Percentiles rank a stretch among this genome's conserved stretches.
phyloP scores from a whole-genome alignment of 495 filamentous ascomycete species.

The Penicillium lagena region DNA sequence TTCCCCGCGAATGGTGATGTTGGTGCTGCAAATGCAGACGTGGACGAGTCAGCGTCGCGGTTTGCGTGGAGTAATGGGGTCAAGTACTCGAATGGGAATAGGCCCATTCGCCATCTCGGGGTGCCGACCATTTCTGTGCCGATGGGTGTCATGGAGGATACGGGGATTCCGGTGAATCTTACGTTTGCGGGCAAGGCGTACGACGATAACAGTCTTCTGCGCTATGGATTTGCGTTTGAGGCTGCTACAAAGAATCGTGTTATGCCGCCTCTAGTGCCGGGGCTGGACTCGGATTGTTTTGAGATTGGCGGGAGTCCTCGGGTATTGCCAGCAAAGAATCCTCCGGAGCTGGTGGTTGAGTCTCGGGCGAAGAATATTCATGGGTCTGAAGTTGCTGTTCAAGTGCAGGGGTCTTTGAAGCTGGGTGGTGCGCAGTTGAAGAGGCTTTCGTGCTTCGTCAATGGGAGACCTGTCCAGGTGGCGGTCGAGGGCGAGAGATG shows the following conservation, averaged over 20 bases:
- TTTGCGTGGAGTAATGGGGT: constrained; percentile 31
- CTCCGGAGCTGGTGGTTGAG: constrained; percentile 9
- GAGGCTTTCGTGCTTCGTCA: constrained; percentile 16
- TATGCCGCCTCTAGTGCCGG: constrained; percentile 15
- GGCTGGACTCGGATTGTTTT: constrained; percentile 21
- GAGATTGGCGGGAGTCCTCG: neutral
- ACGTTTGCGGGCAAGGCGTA: constrained; percentile 32
- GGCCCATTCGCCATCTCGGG: constrained; percentile 28
- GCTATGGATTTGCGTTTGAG: constrained; percentile 28
- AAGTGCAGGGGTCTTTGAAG: constrained; percentile 10
- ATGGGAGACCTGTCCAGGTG: constrained; percentile 18
- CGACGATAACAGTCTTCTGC: constrained; percentile 20
- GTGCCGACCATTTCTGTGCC: constrained; percentile 30
- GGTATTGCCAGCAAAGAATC: neutral
- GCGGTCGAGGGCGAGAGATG: constrained; percentile 8
- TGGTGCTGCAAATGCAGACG: constrained; percentile 23
- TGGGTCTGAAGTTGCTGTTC: constrained; percentile 13
- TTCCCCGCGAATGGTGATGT: constrained; percentile 29
- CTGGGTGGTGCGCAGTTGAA: constrained; percentile 1
- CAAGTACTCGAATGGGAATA: constrained; percentile 31
- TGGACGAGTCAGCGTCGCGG: constrained; percentile 13
- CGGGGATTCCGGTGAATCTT: constrained; percentile 27
- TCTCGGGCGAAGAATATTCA: constrained; percentile 13
- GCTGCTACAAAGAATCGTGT: constrained; percentile 16
- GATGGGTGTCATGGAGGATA: constrained; percentile 33